Base-by-base conservation (phyloP, 805 yeast genomes). In the Yarrowia sp. region DNA sequence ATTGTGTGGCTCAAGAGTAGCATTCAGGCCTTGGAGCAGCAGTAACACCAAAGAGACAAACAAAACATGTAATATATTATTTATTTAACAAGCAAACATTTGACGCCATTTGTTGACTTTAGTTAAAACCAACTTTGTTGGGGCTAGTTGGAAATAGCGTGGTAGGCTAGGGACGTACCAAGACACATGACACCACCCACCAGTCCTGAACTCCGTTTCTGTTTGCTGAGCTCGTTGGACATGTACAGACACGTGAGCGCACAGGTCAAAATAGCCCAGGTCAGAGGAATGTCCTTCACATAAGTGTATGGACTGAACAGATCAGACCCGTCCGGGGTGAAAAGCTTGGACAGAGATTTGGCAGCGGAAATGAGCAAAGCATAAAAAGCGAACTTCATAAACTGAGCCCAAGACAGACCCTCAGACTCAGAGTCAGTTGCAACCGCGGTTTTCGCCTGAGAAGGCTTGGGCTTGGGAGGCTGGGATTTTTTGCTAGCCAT, bases 1-100 rank as follows among this genome's bases (percentile, higher is more conserved):
- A 44, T 45, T 5, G 8, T 60, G 15, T 60, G 64, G 58, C 33
- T 60, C 14, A 60, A 60, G 35, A 44, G 58, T 13, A 22, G 38
- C 0, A 3, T 55, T 10, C 47, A 28, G 38, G 47, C 22, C 0
- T 0, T 55, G 4, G 61, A 55, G 38, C 4, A 17, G 38, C 35
- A 22, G 47, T 55, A 28, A 17, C n/a, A n/a, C 47, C 47, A 22
- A 22, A 5, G 5, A 22, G 5, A 22, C 28, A 22, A 1, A 14
- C 13, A 28, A n/a, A n/a, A n/a, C n/a, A n/a, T n/a, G n/a, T n/a
- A n/a, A n/a, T 31, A 8, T 8, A 45, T 8, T 10, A 22, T 22
- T 28, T 44, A 22, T 44, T 28, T 44, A 22, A 13, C 10, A 9
- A 14, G 7, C n/a, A 8, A 14, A 14, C n/a, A 7, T 38, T 38